Evolutionary conservation across 768 basidiomycete genomes (phyloP).

Genomic region (Gautieria morchelliformis): DNA sequence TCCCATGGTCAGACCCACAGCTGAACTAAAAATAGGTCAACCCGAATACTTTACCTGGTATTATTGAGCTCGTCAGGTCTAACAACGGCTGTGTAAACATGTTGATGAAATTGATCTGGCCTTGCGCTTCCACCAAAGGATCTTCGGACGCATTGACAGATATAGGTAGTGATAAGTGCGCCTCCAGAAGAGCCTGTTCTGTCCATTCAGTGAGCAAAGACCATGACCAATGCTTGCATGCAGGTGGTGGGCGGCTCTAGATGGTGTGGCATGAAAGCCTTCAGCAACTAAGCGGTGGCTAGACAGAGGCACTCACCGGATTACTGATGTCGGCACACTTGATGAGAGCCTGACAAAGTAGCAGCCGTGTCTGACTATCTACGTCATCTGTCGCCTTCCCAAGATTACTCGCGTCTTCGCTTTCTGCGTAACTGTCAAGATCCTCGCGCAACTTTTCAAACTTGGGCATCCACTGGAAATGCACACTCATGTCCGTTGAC

Average conservation of each 20-base stretch:
- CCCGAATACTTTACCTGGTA: slow-evolving; percentile 52
- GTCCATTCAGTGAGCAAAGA: slow-evolving; percentile 88
- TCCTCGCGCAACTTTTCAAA: slow-evolving; percentile 35
- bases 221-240: slow-evolving; percentile 87
- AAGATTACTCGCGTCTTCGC: slow-evolving; percentile 9
- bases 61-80: slow-evolving; percentile 56
- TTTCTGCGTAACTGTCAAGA: slow-evolving; percentile 24
- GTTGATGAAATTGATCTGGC: slow-evolving; percentile 85
- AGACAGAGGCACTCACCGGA: slow-evolving; percentile 52
- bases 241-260: slow-evolving; percentile 85
- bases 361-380: slow-evolving; percentile 41
- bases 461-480: slow-evolving; percentile 70
- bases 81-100: slow-evolving; percentile 79
- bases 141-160: slow-evolving; percentile 44
- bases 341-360: slow-evolving; percentile 84
- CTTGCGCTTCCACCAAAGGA: slow-evolving; percentile 58
- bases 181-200: slow-evolving; percentile 80
- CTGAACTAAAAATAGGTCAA: not conserved
- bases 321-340: slow-evolving; percentile 99
- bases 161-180: slow-evolving; percentile 59
- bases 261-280: not conserved
- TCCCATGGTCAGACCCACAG: not conserved
- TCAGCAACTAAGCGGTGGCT: not conserved
- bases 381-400: slow-evolving; percentile 23
- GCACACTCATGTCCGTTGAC: slow-evolving; percentile 92